phyloP scores from a whole-genome alignment of 2,329 filamentous ascomycete genomes.

The Verticillium isaacii region DNA sequence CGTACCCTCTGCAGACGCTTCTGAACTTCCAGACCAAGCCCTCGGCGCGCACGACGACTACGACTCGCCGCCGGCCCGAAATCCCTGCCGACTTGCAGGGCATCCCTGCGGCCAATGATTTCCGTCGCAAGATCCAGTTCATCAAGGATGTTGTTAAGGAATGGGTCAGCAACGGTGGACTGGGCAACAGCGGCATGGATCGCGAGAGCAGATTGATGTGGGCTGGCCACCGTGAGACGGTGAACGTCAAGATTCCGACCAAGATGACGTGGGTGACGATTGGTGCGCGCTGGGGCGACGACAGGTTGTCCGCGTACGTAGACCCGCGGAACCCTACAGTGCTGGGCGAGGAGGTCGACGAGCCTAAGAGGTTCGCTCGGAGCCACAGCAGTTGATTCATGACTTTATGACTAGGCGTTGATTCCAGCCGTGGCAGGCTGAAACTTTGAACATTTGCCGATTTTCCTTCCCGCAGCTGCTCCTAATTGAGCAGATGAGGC shows the following conservation, averaged over 20 bases:
- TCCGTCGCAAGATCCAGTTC: slow-evolving; percentile 71
- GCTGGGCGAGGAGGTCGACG: slow-evolving; percentile 50
- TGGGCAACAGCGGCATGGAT: slow-evolving; percentile 62
- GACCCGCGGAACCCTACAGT: slow-evolving; percentile 50
- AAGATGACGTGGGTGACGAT: slow-evolving; percentile 68
- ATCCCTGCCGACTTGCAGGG: slow-evolving; percentile 57
- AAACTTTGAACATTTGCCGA: background rate
- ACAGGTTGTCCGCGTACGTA: slow-evolving; percentile 48
- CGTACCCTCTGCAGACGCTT: slow-evolving; percentile 68
- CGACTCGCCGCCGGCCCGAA: slow-evolving; percentile 51
- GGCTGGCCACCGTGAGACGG: slow-evolving; percentile 53
- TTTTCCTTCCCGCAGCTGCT: background rate
- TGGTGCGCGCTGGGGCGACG: slow-evolving; percentile 57
- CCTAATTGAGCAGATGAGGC: background rate
- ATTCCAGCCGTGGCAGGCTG: background rate
- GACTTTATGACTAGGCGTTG: slow-evolving; percentile 1
- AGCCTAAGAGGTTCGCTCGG: slow-evolving; percentile 25
- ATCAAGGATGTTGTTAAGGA: slow-evolving; percentile 63
- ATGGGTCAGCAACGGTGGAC: slow-evolving; percentile 65
- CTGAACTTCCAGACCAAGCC: slow-evolving; percentile 60
- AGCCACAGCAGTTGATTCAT: background rate
- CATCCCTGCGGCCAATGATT: slow-evolving; percentile 67
- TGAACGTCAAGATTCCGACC: slow-evolving; percentile 43
- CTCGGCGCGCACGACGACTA: slow-evolving; percentile 35
- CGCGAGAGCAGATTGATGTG: slow-evolving; percentile 51